Evolutionary conservation across 495 filamentous ascomycete genomes (phyloP).

Genomic region (Zalerion maritima): DNA sequence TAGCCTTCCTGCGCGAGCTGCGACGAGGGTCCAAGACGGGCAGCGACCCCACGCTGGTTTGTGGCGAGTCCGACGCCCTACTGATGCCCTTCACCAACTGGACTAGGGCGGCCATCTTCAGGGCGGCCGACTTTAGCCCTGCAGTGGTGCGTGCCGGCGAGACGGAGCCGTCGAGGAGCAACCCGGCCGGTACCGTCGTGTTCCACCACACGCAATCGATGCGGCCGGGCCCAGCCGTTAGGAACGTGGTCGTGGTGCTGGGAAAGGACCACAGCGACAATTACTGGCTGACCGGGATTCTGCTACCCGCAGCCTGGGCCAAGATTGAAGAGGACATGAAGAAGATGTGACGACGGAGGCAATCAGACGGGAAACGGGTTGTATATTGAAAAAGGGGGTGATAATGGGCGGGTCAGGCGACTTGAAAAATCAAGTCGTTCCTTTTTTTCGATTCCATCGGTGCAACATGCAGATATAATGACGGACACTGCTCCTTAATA

Average conservation of each 20-base stretch:
- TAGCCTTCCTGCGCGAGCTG: constrained; percentile 4
- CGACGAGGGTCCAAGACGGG: neutral
- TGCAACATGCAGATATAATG: no score
- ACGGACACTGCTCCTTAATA: no score
- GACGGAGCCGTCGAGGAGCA: constrained; percentile 8
- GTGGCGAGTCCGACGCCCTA: constrained; percentile 4
- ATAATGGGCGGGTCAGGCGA: no score
- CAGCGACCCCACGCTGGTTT: constrained; percentile 2
- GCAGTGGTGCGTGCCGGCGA: constrained; percentile 18
- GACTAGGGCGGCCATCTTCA: constrained; percentile 28
- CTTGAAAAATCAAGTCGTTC: no score
- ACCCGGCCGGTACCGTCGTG: constrained; percentile 4
- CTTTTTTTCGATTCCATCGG: no score
- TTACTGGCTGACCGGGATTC: constrained; percentile 29
- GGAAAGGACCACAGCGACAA: constrained; percentile 35
- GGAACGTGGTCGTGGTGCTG: constrained; percentile 24
- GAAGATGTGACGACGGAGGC: constrained; percentile 2
- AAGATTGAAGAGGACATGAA: constrained; percentile 20
- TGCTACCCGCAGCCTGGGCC: constrained; percentile 19
- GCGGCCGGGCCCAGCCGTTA: constrained; percentile 11
- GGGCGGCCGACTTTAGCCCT: constrained; percentile 27
- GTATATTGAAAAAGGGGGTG: no score
- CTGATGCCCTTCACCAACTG: constrained; percentile 24
- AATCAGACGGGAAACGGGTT: no score
- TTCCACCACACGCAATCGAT: constrained; percentile 1